Conservation (phyloP, 768 basidiomycete species). For the Mycena latifolia region DNA sequence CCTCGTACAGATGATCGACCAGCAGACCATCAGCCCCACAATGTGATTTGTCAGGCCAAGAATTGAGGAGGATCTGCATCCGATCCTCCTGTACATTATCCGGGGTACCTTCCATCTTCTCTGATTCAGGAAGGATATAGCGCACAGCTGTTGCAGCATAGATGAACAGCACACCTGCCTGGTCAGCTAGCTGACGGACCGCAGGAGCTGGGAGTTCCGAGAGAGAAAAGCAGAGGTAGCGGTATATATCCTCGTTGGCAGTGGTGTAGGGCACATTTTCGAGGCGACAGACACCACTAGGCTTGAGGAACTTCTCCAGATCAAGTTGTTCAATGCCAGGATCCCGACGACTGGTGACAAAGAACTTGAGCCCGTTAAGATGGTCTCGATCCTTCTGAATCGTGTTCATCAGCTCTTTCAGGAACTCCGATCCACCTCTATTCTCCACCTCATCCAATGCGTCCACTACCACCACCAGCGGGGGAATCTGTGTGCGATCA, state of each 20-base stretch:
- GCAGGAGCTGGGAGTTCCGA: too few relatives aligned
- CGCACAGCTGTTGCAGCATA: too few relatives aligned
- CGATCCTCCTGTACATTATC: background rate
- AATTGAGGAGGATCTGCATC: background rate
- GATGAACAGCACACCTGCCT: too few relatives aligned
- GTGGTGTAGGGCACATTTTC: background rate
- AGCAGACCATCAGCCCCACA: background rate
- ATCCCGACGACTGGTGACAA: too few relatives aligned
- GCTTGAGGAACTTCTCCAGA: background rate
- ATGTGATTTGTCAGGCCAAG: constrained; percentile 4
- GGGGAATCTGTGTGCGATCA: constrained; percentile 1
- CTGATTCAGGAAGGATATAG: too few relatives aligned
- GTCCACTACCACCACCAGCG: constrained; percentile 7
- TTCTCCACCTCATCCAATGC: constrained; percentile 11
- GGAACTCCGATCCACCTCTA: too few relatives aligned
- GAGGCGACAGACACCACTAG: background rate
- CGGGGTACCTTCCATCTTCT: background rate
- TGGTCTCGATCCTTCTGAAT: too few relatives aligned
- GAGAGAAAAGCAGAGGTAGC: background rate
- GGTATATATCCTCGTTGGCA: background rate
- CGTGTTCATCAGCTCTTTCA: too few relatives aligned
- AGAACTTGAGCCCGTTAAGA: too few relatives aligned
- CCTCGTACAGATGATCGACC: constrained; percentile 17
- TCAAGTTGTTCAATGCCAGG: too few relatives aligned
- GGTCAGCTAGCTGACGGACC: too few relatives aligned